Base-by-base conservation (phyloP, 2,329 filamentous ascomycete genomes). In the Diaporthe eres region DNA sequence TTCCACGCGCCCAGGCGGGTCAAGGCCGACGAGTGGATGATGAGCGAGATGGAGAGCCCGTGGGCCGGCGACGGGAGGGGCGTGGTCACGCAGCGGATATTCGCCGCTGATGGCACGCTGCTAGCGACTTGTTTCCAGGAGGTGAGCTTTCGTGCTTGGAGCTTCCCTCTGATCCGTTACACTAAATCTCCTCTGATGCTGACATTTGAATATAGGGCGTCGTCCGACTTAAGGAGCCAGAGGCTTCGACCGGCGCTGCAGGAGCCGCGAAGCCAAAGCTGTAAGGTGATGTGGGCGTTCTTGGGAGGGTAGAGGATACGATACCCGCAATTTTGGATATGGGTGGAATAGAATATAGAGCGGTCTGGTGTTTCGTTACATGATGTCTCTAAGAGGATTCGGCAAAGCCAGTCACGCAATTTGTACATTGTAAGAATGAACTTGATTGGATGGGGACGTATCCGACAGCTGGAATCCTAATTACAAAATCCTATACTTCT, bases 101-200 rank as follows among this genome's bases (percentile, higher is more conserved):
- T 92, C 82, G 88, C 90, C 37, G 87, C 86, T 78, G 92, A 95
- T 77, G 94, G 94, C 31, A 92, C 88, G 37, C 83, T 97, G 83
- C 85, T 97, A 81, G 94, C 94, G 37, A 96, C 91, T 44, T 96
- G 94, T 82, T 90, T 94, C 75, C 94, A 97, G 84, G 94, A 97
- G 89, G 94, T 90, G 77, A 25, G 25, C 25, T 25, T 25, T 25
- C 25, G 25, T 25, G 25, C 25, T 25, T 25, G 25, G 25, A 25
- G 25, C 25, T 25, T 25, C 25, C 25, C 25, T 25, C 25, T 25
- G 25, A 25, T 25, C 25, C 25, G 25, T 25, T 25, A 25, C 25
- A 25, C 25, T 25, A 25, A 25, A 25, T 25, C 25, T 25, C 25
- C 25, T 25, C 31, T 25, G 37, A 28, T 44, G 28, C 73, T 77